A percentile compares a stretch with the other conserved stretches of the same genome.
phyloP scores from a whole-genome alignment of 345 rosid genomes.

The Euphorbia peplus region DNA sequence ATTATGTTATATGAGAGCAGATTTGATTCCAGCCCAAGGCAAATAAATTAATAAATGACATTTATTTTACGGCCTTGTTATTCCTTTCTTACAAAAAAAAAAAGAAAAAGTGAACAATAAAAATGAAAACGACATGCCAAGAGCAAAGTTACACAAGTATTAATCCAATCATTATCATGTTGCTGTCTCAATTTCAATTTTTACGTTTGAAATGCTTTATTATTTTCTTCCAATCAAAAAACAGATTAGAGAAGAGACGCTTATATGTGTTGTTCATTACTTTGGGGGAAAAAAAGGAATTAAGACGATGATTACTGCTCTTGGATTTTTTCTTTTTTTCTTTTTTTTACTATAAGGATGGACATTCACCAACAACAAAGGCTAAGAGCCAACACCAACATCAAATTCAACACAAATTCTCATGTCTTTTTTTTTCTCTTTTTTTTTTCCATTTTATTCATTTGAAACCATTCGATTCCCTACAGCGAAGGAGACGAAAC shows the following conservation, averaged over 20 bases:
- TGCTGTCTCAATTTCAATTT: too few relatives aligned
- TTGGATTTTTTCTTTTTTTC: not conserved
- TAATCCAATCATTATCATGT: too few relatives aligned
- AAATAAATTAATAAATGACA: too few relatives aligned
- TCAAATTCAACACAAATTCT: constrained; percentile 44
- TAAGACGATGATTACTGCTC: constrained; percentile 1
- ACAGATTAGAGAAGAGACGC: too few relatives aligned
- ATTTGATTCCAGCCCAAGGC: too few relatives aligned
- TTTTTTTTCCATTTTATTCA: constrained; percentile 47
- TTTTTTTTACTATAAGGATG: constrained; percentile 19
- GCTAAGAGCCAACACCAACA: constrained; percentile 40
- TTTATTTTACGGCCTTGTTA: too few relatives aligned
- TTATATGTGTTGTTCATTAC: not conserved
- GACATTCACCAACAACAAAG: constrained; percentile 26
- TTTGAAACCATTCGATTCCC: constrained; percentile 26
- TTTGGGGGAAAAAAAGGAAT: not conserved
- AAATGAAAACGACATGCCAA: too few relatives aligned
- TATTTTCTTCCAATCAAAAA: not conserved
- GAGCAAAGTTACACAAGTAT: too few relatives aligned
- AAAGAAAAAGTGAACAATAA: too few relatives aligned
- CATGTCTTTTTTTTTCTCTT: constrained; percentile 13
- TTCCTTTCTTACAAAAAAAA: too few relatives aligned
- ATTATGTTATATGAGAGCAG: too few relatives aligned
- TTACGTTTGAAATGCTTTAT: too few relatives aligned
- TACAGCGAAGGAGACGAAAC: constrained; percentile 77